phyloP scores from a whole-genome alignment of 257 asterid genomes.

The Schizonepeta tenuifolia region DNA sequence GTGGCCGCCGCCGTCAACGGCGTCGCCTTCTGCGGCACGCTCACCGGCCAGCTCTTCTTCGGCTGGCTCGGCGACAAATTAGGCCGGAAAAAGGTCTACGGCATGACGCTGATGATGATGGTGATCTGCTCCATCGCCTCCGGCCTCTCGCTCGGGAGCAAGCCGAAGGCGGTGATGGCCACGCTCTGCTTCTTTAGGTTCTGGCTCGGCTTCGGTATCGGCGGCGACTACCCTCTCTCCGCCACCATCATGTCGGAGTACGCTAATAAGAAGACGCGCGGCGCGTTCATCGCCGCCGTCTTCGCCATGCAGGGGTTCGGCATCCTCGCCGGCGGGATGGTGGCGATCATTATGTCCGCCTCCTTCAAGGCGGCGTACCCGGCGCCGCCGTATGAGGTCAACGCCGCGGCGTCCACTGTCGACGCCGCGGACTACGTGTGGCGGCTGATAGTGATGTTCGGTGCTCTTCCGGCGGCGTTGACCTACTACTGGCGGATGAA shows the following conservation, averaged over 20 bases:
- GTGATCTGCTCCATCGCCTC: slow-evolving; percentile 56
- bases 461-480: slow-evolving; percentile 56
- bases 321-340: slow-evolving; percentile 57
- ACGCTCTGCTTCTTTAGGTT: slow-evolving; percentile 76
- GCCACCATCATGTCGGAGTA: slow-evolving; percentile 81
- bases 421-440: slow-evolving; percentile 60
- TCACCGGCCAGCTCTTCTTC: slow-evolving; percentile 66
- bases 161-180: slow-evolving; percentile 57
- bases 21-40: slow-evolving; percentile 68
- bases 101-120: slow-evolving; percentile 66
- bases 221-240: slow-evolving; percentile 78
- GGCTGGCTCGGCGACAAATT: slow-evolving; percentile 79
- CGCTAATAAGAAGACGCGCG: slow-evolving; percentile 69
- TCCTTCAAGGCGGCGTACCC: slow-evolving; percentile 46
- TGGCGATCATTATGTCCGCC: slow-evolving; percentile 47
- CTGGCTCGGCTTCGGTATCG: slow-evolving; percentile 78
- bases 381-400: slow-evolving; percentile 37
- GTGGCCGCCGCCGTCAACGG: slow-evolving; percentile 60
- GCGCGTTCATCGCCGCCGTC: slow-evolving; percentile 76
- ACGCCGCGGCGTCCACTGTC: slow-evolving; percentile 43
- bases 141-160: slow-evolving; percentile 53
- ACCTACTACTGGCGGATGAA: slow-evolving; percentile 73
- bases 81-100: slow-evolving; percentile 70
- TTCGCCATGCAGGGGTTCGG: slow-evolving; percentile 85
- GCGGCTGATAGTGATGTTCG: slow-evolving; percentile 65